Evolutionary conservation across 2,329 filamentous ascomycete genomes (phyloP), one percentile per base, ranked within the genome.

Genomic region (Xylogone sp.): DNA sequence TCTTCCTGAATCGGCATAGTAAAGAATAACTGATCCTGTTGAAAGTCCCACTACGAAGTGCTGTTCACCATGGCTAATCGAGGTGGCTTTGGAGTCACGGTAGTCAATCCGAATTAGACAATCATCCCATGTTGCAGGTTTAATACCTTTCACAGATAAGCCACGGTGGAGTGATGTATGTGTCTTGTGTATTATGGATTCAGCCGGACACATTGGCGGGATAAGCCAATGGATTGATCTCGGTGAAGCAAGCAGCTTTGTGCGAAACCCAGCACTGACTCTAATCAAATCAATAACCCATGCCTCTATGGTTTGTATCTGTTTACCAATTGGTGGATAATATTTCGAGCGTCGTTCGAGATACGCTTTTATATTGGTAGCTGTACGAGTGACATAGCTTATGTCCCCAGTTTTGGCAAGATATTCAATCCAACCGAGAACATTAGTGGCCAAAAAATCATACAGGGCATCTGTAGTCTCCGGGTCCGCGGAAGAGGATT

Each of bases 331-430:
- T 13, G 49, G 55, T 3, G 53, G 27, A 5, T 10, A 6, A 27
- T 27, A 27, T 10, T 27, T 27, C 24, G 24, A 5, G 5, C 27
- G 48, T 39, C 18, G 6, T 27, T 27, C 6, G 5, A 68, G 50
- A 48, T 68, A 70, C 21, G 55, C 53, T 21, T 61, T 57, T n/a
- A 71, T 27, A 45, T 68, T 65, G 24, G 58, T 62, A n/a, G 66
- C 63, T 2, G 67, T 61, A 24, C 55, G 59, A 7, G 52, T 59
- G 9, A 71, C 52, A 18, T 47, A 24, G 21, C 53, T 47, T 8
- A 69, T 45, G n/a, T 62, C 50, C 6, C 59, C 53, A 7, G 42
- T 49, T 16, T 21, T 43, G 2, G 59, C 59, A 8, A 64, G 48
- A 12, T 50, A 52, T 31, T 68, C 66, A 43, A 68, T 64, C 65